These are phyloP conservation scores for Nakaseomyces kungkrabaensis DNA, from an alignment of 1,139 yeast species.

Conservation along the genomic window DNA sequence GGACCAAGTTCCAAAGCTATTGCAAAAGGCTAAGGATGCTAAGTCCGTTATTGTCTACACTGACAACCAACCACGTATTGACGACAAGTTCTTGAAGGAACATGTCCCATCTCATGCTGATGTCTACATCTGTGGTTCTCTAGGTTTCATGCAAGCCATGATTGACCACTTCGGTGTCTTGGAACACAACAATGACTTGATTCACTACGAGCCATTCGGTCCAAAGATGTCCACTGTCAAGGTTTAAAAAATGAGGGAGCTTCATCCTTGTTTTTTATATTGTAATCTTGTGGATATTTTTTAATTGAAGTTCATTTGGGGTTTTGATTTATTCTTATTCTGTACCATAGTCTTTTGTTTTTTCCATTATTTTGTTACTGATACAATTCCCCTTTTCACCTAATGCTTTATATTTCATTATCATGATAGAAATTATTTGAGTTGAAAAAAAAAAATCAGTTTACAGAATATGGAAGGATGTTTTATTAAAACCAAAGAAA, in stretches of 20 bases:
- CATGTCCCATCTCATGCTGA: slow-evolving; percentile 23
- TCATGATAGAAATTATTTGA: neutral
- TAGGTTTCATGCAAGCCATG: slow-evolving; percentile 24
- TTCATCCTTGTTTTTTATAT: neutral
- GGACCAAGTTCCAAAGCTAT: slow-evolving; percentile 15
- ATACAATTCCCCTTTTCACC: no score
- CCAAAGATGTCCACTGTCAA: slow-evolving; percentile 27
- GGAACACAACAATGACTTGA: slow-evolving; percentile 16
- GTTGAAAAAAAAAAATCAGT: neutral
- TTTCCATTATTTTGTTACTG: neutral
- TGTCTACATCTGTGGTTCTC: slow-evolving; percentile 26
- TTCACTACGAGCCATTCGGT: slow-evolving; percentile 28
- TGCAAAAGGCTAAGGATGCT: slow-evolving; percentile 10
- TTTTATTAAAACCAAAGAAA: neutral
- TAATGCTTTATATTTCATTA: no score
- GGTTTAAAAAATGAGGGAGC: slow-evolving; percentile 8
- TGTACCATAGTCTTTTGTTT: slow-evolving; percentile 1
- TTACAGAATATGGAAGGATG: neutral
- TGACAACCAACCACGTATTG: slow-evolving; percentile 18
- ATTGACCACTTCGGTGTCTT: slow-evolving; percentile 15
- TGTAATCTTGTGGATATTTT: neutral
- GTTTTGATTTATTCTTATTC: neutral
- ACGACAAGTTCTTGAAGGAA: slow-evolving; percentile 16
- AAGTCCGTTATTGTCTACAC: slow-evolving; percentile 18
- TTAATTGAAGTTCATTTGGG: neutral